These are phyloP conservation scores for Trichothecium sympodiale DNA, from an alignment of 2,329 filamentous ascomycete genomes.

Conservation along the genomic window DNA sequence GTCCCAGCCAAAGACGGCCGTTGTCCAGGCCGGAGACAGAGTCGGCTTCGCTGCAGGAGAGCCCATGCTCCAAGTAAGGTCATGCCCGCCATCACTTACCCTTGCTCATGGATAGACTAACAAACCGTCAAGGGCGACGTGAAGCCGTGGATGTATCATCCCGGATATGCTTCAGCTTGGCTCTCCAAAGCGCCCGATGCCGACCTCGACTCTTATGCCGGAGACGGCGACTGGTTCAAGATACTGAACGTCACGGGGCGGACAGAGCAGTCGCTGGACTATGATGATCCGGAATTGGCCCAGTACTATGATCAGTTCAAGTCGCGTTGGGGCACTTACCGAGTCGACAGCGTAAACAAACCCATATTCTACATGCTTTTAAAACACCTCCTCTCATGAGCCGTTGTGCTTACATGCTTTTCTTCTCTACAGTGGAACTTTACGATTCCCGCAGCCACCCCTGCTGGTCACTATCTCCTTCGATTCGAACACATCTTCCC, in stretches of 20 bases:
- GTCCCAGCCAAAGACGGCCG: slow-evolving; percentile 3
- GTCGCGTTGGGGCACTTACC: slow-evolving; percentile 2
- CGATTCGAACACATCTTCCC: slow-evolving; percentile 19
- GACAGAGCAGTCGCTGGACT: slow-evolving; percentile 4
- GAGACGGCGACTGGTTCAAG: slow-evolving; percentile 8
- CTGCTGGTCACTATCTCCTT: slow-evolving; percentile 24
- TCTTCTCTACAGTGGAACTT: neutral
- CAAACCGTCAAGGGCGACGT: neutral
- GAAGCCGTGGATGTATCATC: slow-evolving; percentile 4
- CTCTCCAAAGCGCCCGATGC: slow-evolving; percentile 3
- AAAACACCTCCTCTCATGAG: neutral
- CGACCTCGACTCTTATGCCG: slow-evolving; percentile 4
- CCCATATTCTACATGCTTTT: neutral
- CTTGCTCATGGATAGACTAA: neutral
- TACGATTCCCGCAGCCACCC: slow-evolving; percentile 20
- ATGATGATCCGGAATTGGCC: neutral
- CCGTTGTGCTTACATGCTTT: neutral
- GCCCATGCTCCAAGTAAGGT: neutral
- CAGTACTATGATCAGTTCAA: neutral
- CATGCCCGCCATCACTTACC: too few relatives aligned
- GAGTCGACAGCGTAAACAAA: slow-evolving; percentile 1
- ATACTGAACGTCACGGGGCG: slow-evolving; percentile 3
- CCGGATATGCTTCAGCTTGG: slow-evolving; percentile 5
- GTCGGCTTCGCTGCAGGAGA: slow-evolving; percentile 3
- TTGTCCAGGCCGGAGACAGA: slow-evolving; percentile 3